These are phyloP conservation scores for Pyrenopolyporus hunteri DNA, from an alignment of 495 filamentous ascomycete genomes.

Conservation along the genomic window DNA sequence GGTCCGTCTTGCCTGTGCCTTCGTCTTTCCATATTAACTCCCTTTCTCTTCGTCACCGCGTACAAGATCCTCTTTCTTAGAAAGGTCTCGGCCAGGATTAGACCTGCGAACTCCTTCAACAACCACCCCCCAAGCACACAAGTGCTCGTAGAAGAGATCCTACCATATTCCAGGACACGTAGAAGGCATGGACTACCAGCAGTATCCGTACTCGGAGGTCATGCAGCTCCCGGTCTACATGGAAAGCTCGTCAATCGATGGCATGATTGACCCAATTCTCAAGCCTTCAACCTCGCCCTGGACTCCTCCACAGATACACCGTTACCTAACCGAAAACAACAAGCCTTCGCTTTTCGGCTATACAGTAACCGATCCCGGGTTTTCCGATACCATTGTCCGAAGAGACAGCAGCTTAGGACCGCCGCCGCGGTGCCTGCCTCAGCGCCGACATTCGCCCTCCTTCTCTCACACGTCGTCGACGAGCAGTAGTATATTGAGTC, in stretches of 20 bases:
- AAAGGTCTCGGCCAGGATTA: constrained; percentile 16
- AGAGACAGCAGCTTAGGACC: constrained; percentile 27
- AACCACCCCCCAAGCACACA: too few species aligned
- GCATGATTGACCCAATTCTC: constrained; percentile 27
- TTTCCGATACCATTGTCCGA: constrained; percentile 20
- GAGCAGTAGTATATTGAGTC: constrained; percentile 46
- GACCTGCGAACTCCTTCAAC: background rate
- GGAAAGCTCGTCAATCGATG: constrained; percentile 18
- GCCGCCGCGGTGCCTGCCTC: constrained; percentile 29
- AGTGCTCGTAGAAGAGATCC: background rate
- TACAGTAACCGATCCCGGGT: constrained; percentile 12
- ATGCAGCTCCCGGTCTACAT: constrained; percentile 17
- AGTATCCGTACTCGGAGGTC: constrained; percentile 13
- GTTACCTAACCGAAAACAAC: constrained; percentile 41
- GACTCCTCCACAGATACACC: constrained; percentile 29
- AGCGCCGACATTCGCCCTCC: constrained; percentile 40
- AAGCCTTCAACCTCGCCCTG: constrained; percentile 21
- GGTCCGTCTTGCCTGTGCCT: constrained; percentile 13
- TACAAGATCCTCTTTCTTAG: constrained; percentile 7
- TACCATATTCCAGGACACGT: too few species aligned
- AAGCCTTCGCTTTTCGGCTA: constrained; percentile 37
- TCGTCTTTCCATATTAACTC: constrained; percentile 15
- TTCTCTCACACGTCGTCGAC: constrained; percentile 49
- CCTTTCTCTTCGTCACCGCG: constrained; percentile 10
- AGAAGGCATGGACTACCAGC: constrained; percentile 33